phyloP scores from a whole-genome alignment of 2,329 filamentous ascomycete species.

The Ophiostoma tasmaniense region DNA sequence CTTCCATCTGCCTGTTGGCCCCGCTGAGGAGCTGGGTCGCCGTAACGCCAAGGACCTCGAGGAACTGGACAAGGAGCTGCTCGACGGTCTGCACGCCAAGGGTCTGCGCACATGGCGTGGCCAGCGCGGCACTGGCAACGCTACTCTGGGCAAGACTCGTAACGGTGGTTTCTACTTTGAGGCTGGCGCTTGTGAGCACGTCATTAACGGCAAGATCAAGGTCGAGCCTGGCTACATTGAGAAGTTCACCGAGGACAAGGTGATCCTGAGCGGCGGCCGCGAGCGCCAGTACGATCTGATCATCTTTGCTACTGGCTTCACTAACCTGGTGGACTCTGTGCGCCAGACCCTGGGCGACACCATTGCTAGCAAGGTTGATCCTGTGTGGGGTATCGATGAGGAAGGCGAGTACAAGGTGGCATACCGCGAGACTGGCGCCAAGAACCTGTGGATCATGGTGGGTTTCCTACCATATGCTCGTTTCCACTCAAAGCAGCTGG shows the following conservation, averaged over 20 bases:
- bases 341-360: conserved; percentile 41
- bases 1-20: conserved; percentile 6
- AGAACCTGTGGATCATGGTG: conserved; percentile 32
- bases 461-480: conserved; percentile 29
- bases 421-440: conserved; percentile 28
- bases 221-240: conserved; percentile 22
- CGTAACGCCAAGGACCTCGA: conserved; percentile 12
- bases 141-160: conserved; percentile 11
- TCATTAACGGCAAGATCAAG: conserved; percentile 15
- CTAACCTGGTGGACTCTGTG: conserved; percentile 45
- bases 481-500: conserved; percentile 30
- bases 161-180: conserved; percentile 18
- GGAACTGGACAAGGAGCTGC: conserved; percentile 10
- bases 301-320: conserved; percentile 40
- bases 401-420: conserved; percentile 37
- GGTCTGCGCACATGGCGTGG: conserved; percentile 14
- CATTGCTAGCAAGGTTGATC: conserved; percentile 38
- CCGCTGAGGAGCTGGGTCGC: conserved; percentile 14
- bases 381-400: conserved; percentile 41
- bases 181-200: conserved; percentile 15
- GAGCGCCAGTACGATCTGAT: conserved; percentile 33
- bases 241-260: conserved; percentile 27
- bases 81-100: conserved; percentile 4
- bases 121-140: conserved; percentile 14
- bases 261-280: conserved; percentile 27